Evolutionary conservation across 768 basidiomycete species (phyloP).

Genomic region (Tephrocybe sp.): DNA sequence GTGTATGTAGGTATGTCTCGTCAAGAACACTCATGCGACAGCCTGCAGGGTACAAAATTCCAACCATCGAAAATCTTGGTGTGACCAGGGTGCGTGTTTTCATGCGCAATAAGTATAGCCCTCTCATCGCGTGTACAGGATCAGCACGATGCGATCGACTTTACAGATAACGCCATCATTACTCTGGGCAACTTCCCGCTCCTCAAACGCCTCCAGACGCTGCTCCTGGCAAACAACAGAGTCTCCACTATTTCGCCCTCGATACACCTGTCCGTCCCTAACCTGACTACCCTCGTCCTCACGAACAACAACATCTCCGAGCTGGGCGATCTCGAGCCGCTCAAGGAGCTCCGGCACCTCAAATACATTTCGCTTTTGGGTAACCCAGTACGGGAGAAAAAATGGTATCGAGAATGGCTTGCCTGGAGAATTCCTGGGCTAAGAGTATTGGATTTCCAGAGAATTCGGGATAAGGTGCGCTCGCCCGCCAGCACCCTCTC

Average conservation of each 20-base stretch:
- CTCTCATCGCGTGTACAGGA: constrained; percentile 49
- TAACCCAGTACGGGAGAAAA: constrained; percentile 86
- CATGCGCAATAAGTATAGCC: constrained; percentile 9
- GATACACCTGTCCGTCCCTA: constrained; percentile 80
- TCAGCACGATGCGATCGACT: constrained; percentile 91
- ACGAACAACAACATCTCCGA: constrained; percentile 81
- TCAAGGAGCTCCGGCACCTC: constrained; percentile 73
- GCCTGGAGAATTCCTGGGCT: constrained; percentile 84
- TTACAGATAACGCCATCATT: constrained; percentile 88
- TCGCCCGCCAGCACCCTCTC: constrained; percentile 40
- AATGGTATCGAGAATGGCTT: constrained; percentile 97
- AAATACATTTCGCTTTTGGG: constrained; percentile 77
- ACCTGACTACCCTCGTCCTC: constrained; percentile 79
- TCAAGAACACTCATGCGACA: constrained; percentile 23
- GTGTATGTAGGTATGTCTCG: constrained; percentile 19
- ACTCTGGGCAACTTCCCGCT: constrained; percentile 84
- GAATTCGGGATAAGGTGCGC: constrained; percentile 92
- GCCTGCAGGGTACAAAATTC: constrained; percentile 83
- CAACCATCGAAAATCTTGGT: constrained; percentile 95
- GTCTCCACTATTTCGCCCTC: constrained; percentile 81
- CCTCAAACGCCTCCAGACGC: constrained; percentile 79
- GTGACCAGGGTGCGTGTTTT: constrained; percentile 70
- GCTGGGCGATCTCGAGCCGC: constrained; percentile 82
- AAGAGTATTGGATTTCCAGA: constrained; percentile 93
- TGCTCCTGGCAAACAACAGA: constrained; percentile 89